Evolutionary conservation across 192 early-diverging fungal genomes (phyloP), one percentile per base, ranked within the genome.

Genomic region (Umbelopsis sp.): DNA sequence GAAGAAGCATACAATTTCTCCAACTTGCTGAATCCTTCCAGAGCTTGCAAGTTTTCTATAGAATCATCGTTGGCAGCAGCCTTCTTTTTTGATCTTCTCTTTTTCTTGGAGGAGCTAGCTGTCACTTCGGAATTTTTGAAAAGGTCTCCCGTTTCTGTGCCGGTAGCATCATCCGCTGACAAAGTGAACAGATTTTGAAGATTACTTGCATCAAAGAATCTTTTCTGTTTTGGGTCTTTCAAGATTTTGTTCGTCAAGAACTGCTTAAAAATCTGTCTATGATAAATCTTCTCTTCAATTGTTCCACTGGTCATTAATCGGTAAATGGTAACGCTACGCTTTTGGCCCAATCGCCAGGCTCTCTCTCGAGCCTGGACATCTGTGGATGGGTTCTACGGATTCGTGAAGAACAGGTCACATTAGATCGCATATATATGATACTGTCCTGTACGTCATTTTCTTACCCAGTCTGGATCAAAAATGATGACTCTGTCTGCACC

Each of bases 261-360:
- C 82, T 96, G 94, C 71, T 99, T 99, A 79, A 94, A 97, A 48
- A 99, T 97, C 77, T 99, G 97, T 21, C 97, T 87, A 76, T 95
- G 95, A 70, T 97, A 97, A 11, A 97, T 98, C 79, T 97, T 97
- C 78, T 97, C 95, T 72, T 97, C 95, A 45, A 97, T 96, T 0
- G 95, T 97, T 0, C 94, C 91, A 4, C 91, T 89, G 23, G 94
- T 97, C 95, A 99, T 97, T 12, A 99, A 83, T 7, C 97, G 83
- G 71, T 98, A 99, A 20, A 99, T 91, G 12, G 94, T 90, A 4
- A 99, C 97, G 8, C 87, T 82, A 23, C 89, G 85, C 0, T 80
- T 95, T 74, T 99, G 97, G 0, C 97, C 97, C 16, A 97, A 72
- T 33, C 97, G 81, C 95, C 95, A 98, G 1, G 96, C 96, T 25